These are phyloP conservation scores for Colletotrichum chrysophilum DNA, from an alignment of 2,329 filamentous ascomycete species.

Conservation along the genomic window DNA sequence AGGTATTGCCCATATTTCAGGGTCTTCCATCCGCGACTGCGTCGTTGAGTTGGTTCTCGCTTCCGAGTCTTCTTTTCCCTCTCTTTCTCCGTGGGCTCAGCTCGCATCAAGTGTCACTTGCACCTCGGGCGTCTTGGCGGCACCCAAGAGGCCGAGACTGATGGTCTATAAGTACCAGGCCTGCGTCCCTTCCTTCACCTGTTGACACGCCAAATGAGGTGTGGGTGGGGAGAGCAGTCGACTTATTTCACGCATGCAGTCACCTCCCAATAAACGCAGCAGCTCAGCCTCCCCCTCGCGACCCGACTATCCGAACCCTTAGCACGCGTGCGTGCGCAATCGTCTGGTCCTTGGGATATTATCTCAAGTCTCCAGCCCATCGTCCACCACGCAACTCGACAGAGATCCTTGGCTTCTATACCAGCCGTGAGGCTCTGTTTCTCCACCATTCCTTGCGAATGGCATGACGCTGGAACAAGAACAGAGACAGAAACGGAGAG, in stretches of 20 bases:
- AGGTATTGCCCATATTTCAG: not conserved
- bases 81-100: not conserved
- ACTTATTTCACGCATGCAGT: not conserved
- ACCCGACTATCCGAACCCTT: not conserved
- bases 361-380: not conserved
- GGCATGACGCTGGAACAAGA: not conserved
- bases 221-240: constrained; percentile 5
- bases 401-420: not conserved
- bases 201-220: not conserved
- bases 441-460: not conserved
- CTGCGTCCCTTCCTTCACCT: not conserved
- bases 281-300: not conserved
- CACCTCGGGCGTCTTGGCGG: not conserved
- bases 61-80: not conserved
- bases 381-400: not conserved
- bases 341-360: not conserved
- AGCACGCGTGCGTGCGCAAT: not conserved
- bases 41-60: not conserved
- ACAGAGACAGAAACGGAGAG: not conserved
- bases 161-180: not conserved
- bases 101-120: not conserved
- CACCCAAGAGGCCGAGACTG: not conserved
- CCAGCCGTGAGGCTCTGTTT: not conserved
- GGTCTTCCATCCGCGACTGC: not conserved
- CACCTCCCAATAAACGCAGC: not conserved